These are phyloP conservation scores for Eimeria praecox DNA, from an alignment of 169 alveolate species.

Conservation along the genomic window DNA sequence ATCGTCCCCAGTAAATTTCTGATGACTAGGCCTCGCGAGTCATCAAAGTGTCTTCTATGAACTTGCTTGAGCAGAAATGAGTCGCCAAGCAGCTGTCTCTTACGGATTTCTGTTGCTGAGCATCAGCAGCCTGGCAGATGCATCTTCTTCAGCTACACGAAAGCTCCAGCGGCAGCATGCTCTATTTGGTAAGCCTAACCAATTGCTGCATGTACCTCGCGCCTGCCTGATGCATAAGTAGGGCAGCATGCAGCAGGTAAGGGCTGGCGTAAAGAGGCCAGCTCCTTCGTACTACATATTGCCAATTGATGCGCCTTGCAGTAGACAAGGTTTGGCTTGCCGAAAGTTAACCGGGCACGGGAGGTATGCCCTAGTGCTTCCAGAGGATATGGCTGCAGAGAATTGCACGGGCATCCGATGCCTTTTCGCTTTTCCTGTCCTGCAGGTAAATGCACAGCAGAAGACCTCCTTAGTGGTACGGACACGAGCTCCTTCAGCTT, in stretches of 20 bases:
- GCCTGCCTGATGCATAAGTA: neutral
- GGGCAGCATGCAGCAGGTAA: neutral
- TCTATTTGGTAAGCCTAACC: conserved; percentile 15
- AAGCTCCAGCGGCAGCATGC: conserved; percentile 41
- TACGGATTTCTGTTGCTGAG: conserved; percentile 8
- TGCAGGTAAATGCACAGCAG: conserved; percentile 55
- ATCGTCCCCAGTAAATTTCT: neutral
- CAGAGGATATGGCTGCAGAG: neutral
- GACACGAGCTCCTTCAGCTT: neutral
- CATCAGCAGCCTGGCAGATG: neutral
- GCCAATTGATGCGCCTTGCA: no score
- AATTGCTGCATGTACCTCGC: neutral
- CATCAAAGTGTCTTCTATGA: neutral
- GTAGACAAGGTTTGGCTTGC: no score
- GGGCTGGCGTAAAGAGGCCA: neutral
- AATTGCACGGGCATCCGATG: neutral
- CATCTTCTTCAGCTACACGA: neutral
- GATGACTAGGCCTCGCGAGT: neutral
- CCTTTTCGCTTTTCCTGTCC: neutral
- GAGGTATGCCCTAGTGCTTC: neutral
- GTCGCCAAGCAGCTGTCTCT: neutral
- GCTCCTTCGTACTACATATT: no score
- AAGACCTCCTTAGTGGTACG: neutral
- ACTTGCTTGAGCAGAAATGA: neutral
- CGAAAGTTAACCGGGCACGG: neutral